Evolutionary conservation across 108 stramenopile species (phyloP).

Genomic region (Craspedostauros australis): DNA sequence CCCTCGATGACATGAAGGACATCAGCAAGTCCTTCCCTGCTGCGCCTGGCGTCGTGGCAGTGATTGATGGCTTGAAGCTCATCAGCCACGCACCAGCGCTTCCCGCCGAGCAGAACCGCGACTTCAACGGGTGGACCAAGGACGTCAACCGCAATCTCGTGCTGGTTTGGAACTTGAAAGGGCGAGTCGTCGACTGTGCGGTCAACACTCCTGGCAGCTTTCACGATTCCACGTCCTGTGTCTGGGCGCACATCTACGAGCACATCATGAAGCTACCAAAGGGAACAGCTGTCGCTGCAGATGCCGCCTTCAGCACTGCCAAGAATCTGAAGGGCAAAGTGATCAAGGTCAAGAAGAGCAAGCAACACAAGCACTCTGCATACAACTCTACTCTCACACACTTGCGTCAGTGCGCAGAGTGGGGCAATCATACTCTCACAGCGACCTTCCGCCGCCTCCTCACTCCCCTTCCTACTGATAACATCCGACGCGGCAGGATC

Average conservation of each 20-base stretch:
- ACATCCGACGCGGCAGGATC: no score
- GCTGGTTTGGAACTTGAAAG: background rate
- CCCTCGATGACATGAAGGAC: background rate
- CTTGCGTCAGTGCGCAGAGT: background rate
- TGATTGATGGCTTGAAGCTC: background rate
- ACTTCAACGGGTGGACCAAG: slow-evolving; percentile 5
- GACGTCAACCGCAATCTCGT: slow-evolving; percentile 5
- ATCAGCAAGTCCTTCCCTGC: background rate
- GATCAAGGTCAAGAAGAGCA: no score
- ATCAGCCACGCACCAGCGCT: background rate
- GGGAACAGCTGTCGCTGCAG: no score
- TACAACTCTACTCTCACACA: background rate
- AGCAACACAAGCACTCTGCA: no score
- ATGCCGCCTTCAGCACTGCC: no score
- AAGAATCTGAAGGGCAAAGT: no score
- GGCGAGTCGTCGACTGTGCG: background rate
- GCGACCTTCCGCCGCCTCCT: background rate
- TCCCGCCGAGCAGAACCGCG: background rate
- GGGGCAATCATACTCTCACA: background rate
- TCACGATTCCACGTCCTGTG: background rate
- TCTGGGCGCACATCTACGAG: background rate
- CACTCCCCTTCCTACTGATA: no score
- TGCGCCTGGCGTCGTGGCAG: background rate
- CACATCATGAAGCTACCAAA: background rate
- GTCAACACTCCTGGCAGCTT: slow-evolving; percentile 1